Base-by-base conservation (phyloP, 2,329 filamentous ascomycete genomes). In the Stylonectria norvegica region DNA sequence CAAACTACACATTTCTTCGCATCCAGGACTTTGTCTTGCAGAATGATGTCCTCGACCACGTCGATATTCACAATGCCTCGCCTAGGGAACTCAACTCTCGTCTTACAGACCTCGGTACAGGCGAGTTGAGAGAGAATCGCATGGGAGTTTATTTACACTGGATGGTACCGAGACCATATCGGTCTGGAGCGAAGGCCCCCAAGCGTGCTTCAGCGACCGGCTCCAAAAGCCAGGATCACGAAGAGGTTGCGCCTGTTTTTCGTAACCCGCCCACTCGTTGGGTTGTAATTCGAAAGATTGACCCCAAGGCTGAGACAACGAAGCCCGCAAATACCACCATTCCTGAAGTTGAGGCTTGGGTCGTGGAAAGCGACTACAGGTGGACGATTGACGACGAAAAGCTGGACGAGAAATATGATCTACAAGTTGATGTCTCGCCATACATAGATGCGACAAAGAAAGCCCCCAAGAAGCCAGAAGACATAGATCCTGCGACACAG, bases 91-190 rank as follows among this genome's bases (percentile, higher is more conserved):
- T 4, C 10, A 37, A 37, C 35, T 31, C 35, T n/a, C 16, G 35
- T 14, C 16, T 29, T 18, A 37, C 25, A 5, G 27, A 37, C 12
- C 27, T 37, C 5, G 25, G 25, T 2, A 16, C 5, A 11, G 16
- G 14, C 16, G 4, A 20, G 19, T 8, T 4, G 5, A 8, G 35
- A 10, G 5, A 15, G 5, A 16, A 20, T 6, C 16, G 35, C 3
- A 16, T 15, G 9, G 35, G 35, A 3, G 35, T 37, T 10, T 37
- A 37, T 23, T 19, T 37, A 6, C 35, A 30, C 14, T 37, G 35
- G 35, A 37, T 27, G 3, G 9, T 37, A 7, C 35, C 35, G 7
- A 14, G 34, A n/a, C 16, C n/a, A 9, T 36, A 28, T 16, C 34
- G 34, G 5, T 18, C 15, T 17, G 14, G 7, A 11, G 19, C 14